Evolutionary conservation across 768 basidiomycete genomes (phyloP).

Genomic region (Dioszegia crocea): DNA sequence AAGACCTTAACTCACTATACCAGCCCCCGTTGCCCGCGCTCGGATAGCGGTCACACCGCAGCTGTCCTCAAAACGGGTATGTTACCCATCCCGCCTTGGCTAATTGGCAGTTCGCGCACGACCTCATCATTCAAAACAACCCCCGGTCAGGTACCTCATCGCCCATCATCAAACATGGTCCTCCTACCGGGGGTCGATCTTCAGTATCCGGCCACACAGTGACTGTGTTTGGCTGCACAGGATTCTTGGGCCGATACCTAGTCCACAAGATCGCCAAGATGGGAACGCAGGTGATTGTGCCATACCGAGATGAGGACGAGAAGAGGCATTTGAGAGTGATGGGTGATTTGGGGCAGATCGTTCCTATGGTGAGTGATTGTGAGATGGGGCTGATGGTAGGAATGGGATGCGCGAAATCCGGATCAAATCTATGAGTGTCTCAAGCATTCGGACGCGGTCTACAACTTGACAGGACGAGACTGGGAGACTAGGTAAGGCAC

Average conservation of each 20-base stretch:
- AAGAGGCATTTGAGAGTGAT: conserved; percentile 82
- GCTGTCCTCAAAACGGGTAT: conserved; percentile 21
- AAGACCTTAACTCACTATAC: neutral
- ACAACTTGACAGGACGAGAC: conserved; percentile 90
- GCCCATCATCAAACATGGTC: conserved; percentile 70
- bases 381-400: conserved; percentile 55
- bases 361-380: conserved; percentile 67
- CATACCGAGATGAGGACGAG: conserved; percentile 92
- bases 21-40: conserved; percentile 26
- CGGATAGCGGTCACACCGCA: conserved; percentile 15
- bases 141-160: conserved; percentile 20
- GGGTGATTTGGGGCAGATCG: conserved; percentile 95
- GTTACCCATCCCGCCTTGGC: conserved; percentile 1
- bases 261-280: conserved; percentile 91
- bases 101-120: conserved; percentile 41
- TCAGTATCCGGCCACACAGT: conserved; percentile 85
- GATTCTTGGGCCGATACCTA: conserved; percentile 89
- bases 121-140: conserved; percentile 37
- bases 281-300: conserved; percentile 89
- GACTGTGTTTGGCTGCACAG: conserved; percentile 95
- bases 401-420: conserved; percentile 91
- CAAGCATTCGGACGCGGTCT: conserved; percentile 90
- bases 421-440: conserved; percentile 89
- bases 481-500: conserved; percentile 83
- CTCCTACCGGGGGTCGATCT: conserved; percentile 60